These are phyloP conservation scores for Phytopythium boreale DNA, from an alignment of 352 stramenopile genomes.

Conservation along the genomic window DNA sequence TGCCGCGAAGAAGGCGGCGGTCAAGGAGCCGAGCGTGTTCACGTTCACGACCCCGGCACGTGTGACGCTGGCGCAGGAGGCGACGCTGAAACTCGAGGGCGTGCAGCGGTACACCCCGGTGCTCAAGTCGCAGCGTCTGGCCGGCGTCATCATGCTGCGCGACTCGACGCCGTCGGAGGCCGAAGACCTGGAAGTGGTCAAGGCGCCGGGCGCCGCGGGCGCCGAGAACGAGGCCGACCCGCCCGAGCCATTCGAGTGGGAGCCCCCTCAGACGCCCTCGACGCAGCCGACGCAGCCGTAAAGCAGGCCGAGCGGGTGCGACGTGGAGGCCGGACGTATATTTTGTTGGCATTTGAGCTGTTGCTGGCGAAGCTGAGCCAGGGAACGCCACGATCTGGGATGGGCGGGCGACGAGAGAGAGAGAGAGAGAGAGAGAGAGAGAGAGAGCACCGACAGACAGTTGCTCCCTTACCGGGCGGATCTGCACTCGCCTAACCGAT, in stretches of 20 bases:
- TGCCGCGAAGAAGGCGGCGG: slow-evolving; percentile 45
- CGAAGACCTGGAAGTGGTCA: slow-evolving; percentile 93
- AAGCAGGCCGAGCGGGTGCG: background rate
- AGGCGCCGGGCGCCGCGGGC: slow-evolving; percentile 86
- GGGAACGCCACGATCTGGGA: background rate
- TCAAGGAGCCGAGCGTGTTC: slow-evolving; percentile 93
- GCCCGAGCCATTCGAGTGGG: slow-evolving; percentile 97
- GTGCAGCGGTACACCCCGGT: slow-evolving; percentile 92
- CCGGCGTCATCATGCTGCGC: slow-evolving; percentile 95
- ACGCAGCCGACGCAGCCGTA: slow-evolving; percentile 9
- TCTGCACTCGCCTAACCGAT: background rate
- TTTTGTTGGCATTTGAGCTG: background rate
- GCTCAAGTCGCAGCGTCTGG: slow-evolving; percentile 62
- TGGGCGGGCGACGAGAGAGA: background rate
- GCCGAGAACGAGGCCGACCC: slow-evolving; percentile 94
- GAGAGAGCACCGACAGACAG: background rate
- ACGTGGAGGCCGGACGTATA: background rate
- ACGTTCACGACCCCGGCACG: slow-evolving; percentile 92
- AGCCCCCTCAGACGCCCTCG: slow-evolving; percentile 51
- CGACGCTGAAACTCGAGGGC: slow-evolving; percentile 88
- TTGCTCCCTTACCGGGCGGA: background rate
- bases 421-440: slow-evolving; percentile 3
- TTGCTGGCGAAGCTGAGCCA: background rate
- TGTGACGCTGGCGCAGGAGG: slow-evolving; percentile 92
- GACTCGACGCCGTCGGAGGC: slow-evolving; percentile 92